A percentile compares a stretch with the other conserved stretches of the same genome.
Evolutionary conservation across 257 asterid genomes (phyloP).

Genomic region (Leonotis leonurus): DNA sequence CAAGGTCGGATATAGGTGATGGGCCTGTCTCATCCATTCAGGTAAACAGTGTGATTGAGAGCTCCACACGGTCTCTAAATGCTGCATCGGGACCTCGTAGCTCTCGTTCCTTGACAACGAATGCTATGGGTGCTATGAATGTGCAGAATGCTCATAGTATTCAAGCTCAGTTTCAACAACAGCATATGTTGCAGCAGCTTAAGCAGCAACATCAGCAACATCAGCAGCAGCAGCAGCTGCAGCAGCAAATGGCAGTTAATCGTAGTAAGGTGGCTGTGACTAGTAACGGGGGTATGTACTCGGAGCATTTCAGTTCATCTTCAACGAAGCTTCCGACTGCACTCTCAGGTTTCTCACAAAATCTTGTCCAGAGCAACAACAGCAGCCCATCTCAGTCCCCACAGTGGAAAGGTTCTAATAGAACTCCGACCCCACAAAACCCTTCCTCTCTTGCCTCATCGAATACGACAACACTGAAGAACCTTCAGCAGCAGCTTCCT

Average conservation of each 20-base stretch:
- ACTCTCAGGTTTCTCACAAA: slow-evolving; percentile 54
- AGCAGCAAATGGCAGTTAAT: slow-evolving; percentile 26
- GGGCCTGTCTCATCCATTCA: slow-evolving; percentile 30
- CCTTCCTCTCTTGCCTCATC: slow-evolving; percentile 55
- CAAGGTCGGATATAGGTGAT: slow-evolving; percentile 53
- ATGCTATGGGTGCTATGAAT: slow-evolving; percentile 27
- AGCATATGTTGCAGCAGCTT: slow-evolving; percentile 39
- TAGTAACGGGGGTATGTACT: slow-evolving; percentile 42
- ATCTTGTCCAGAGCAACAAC: slow-evolving; percentile 55
- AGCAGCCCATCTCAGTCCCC: slow-evolving; percentile 62
- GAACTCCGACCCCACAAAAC: slow-evolving; percentile 44
- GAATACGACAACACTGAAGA: slow-evolving; percentile 37
- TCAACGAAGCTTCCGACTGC: slow-evolving; percentile 47
- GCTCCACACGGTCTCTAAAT: slow-evolving; percentile 40
- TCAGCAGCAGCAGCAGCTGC: slow-evolving; percentile 37
- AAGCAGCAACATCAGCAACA: slow-evolving; percentile 36
- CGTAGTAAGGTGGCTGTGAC: slow-evolving; percentile 43
- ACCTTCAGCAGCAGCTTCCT: slow-evolving; percentile 62
- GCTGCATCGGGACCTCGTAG: slow-evolving; percentile 37
- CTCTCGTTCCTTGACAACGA: slow-evolving; percentile 38
- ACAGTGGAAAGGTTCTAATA: slow-evolving; percentile 64
- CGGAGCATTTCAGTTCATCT: slow-evolving; percentile 59
- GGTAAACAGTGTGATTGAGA: slow-evolving; percentile 45
- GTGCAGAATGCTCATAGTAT: slow-evolving; percentile 39
- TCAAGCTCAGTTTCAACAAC: slow-evolving; percentile 54